Evolutionary conservation across 108 stramenopile genomes (phyloP), one percentile per base, ranked within the genome.

Genomic region (Aurantiochytrium sp.): DNA sequence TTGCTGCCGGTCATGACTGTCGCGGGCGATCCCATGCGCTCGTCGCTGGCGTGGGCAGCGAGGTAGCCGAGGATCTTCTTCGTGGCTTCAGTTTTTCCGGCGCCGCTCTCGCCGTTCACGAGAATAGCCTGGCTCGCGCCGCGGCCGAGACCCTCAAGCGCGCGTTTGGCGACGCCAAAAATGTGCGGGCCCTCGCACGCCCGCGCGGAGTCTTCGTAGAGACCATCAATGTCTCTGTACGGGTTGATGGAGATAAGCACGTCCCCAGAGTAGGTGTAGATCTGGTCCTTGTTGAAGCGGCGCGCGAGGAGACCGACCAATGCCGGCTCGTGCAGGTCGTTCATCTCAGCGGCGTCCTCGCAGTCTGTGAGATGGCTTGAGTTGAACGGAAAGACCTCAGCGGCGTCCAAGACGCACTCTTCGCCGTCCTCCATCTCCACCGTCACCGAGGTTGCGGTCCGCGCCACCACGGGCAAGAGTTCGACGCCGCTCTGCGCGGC

Each of bases 1-100:
- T 69, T 88, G 55, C 55, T 55, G 24, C 59, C 22, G 24, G 15
- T 92, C 93, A 21, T 92, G 92, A 42, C 90, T 89, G 89, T 94
- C 92, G n/a, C 92, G 92, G 32, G 89, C 89, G 68, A 92, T 10
- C 90, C 89, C 36, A 93, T 87, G 42, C 93, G 88, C 37, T 88
- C 89, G 89, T 93, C 91, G 55, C 92, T 90, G 36, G 50, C 36
- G 27, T 88, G 52, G 89, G 93, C 94, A 31, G 48, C 86, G 0
- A 86, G 55, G 86, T 55, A 86, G 24, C 27, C 8, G 21, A 86
- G 17, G 55, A 86, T 27, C 22, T 24, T 55, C 2, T 86, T 86
- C 12, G 86, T 21, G 12, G 86, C 65, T 54, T 81, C 90, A 15
- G 90, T 90, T 45, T 90, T 90, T 19, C 90, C 90, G 19, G 90